Evolutionary conservation across 768 basidiomycete genomes (phyloP), one percentile per base, ranked within the genome.

Genomic region (Suillus ampliporus): DNA sequence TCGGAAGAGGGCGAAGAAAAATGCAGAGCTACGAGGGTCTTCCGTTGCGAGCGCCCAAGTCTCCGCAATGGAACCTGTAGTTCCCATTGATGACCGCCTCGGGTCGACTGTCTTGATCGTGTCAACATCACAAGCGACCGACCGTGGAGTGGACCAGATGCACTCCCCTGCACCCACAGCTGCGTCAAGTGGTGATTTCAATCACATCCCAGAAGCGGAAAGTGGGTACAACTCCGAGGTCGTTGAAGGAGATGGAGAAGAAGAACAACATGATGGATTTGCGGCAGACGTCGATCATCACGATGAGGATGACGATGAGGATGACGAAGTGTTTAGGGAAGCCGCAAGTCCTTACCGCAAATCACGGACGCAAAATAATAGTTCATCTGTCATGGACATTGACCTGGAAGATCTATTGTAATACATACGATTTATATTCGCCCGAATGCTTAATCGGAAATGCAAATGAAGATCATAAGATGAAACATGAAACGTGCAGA

Each of bases 201-300:
- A 70, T 28, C 70, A 70, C 34, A 28, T 63, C 26, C 81, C 77
- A 34, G 83, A 82, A 40, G 77, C 74, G 15, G 82, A 82, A 67
- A 87, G 85, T 63, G 86, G 82, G 31, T 87, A 88, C 61, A 85
- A 84, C 58, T 84, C 87, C 1, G 86, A 86, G 52, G 54, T 40
- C 48, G n/a, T 75, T 50, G 78, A 78, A 10, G 73, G 72, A 19
- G 65, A 63, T 37, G 68, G 72, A 31, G 74, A 62, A 9, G 71
- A 75, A 21, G 66, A 26, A 14, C 71, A 75, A 19, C 62, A 70
- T 19, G 73, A 75, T 9, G 68, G 62, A 44, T 68, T 73, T n/a
- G 43, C 65, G 28, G 68, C 71, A 40, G 58, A 62, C 9, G 72
- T 72, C 7, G 73, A 74, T 21, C 63, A 56, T 15, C 60, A 52